Percentiles rank a stretch among this genome's conserved stretches.
These are phyloP conservation scores for Psophocarpus tetragonolobus DNA, from an alignment of 306 rosid genomes.

Conservation along the genomic window DNA sequence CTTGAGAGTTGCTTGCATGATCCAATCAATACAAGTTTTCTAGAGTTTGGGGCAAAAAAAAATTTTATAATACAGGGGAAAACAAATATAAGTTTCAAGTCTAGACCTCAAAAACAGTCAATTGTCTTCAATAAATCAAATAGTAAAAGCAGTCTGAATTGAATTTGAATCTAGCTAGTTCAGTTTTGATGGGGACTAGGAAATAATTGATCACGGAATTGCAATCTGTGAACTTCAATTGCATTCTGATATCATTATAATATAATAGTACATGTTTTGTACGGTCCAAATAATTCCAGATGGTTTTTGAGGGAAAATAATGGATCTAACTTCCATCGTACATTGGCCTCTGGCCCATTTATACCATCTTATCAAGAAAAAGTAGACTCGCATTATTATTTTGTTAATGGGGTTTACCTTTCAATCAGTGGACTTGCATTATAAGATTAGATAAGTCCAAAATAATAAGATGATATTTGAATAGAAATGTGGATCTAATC, in stretches of 20 bases:
- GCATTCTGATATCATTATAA: background rate
- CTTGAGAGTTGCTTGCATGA: too few species aligned
- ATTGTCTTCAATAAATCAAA: slow-evolving; percentile 4
- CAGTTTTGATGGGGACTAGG: slow-evolving; percentile 19
- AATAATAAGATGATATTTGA: background rate
- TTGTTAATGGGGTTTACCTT: background rate
- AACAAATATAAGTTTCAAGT: background rate
- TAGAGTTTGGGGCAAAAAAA: background rate
- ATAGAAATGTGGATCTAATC: background rate
- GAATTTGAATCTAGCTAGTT: background rate
- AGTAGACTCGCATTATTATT: background rate
- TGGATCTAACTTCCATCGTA: slow-evolving; percentile 8
- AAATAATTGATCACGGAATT: slow-evolving; percentile 11
- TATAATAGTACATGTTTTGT: background rate
- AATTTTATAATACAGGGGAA: background rate
- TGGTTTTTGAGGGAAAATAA: background rate
- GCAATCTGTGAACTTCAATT: background rate
- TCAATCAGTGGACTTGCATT: background rate
- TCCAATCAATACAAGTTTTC: background rate
- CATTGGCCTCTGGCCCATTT: background rate
- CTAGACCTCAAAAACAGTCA: background rate
- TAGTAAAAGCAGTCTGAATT: background rate
- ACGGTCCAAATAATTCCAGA: background rate
- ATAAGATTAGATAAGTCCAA: background rate
- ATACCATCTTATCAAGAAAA: background rate